These are phyloP conservation scores for Rhododendron henanense DNA, from an alignment of 148 eudicot species.

Conservation along the genomic window DNA sequence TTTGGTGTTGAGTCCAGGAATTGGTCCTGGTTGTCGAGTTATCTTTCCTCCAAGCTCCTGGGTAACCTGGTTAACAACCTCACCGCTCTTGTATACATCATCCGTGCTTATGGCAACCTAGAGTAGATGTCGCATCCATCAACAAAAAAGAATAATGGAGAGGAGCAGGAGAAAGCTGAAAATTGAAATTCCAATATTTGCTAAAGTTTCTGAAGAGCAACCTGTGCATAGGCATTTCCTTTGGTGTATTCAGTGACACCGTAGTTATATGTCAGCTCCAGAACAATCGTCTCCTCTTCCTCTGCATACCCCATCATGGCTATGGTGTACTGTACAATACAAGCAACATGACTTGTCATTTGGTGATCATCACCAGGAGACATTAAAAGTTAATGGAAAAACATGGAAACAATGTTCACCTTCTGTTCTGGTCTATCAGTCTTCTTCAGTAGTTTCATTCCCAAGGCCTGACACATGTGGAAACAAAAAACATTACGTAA, in stretches of 20 bases:
- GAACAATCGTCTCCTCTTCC: constrained; percentile 61
- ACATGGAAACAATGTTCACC: constrained; percentile 30
- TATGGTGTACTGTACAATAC: constrained; percentile 53
- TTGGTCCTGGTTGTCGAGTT: constrained; percentile 77
- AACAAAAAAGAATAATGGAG: background rate
- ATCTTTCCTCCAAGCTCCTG: constrained; percentile 94
- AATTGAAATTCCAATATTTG: background rate
- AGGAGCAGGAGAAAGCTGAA: background rate
- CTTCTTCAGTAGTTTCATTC: constrained; percentile 74
- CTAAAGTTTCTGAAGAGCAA: constrained; percentile 14
- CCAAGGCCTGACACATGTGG: constrained; percentile 59
- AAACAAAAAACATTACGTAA: background rate
- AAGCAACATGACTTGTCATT: background rate
- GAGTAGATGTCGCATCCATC: constrained; percentile 6
- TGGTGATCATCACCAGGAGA: background rate
- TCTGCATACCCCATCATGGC: constrained; percentile 96
- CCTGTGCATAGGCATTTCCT: constrained; percentile 98
- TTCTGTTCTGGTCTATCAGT: constrained; percentile 81
- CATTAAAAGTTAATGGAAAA: background rate
- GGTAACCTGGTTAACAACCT: constrained; percentile 64
- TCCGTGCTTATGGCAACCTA: constrained; percentile 89
- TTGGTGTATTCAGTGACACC: constrained; percentile 86
- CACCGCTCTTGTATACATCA: constrained; percentile 93
- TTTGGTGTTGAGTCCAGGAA: constrained; percentile 89
- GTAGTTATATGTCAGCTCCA: constrained; percentile 88